Conservation (phyloP, 2,329 filamentous ascomycete species). For the Teratosphaeria pseudoeucalypti region DNA sequence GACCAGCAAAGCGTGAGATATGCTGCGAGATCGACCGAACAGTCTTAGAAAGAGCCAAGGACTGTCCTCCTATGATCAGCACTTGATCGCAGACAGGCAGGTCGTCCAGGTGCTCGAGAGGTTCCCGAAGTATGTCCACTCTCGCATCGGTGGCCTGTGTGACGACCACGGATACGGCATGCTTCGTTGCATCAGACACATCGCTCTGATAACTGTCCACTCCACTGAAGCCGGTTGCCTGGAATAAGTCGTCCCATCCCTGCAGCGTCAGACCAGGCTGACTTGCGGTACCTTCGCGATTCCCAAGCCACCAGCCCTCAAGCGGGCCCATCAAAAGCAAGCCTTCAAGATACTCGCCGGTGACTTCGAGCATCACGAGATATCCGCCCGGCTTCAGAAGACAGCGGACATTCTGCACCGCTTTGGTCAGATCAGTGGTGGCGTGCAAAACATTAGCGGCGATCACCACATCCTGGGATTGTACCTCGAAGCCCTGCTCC, state of each 20-base stretch:
- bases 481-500: conserved; percentile 26
- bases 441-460: conserved; percentile 17
- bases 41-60: background rate
- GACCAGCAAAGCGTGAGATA: background rate
- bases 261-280: background rate
- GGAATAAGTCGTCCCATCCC: background rate
- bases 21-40: background rate
- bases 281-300: background rate
- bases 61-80: background rate
- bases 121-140: background rate
- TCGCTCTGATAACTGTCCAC: background rate
- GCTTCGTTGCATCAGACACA: background rate
- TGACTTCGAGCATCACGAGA: background rate
- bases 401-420: conserved; percentile 11
- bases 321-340: background rate
- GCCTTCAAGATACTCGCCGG: background rate
- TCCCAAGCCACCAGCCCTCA: background rate
- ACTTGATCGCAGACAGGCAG: background rate
- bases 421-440: conserved; percentile 7
- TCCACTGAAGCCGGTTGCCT: background rate
- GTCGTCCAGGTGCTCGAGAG: background rate
- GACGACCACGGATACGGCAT: background rate
- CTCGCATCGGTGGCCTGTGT: background rate
- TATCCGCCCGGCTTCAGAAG: conserved; percentile 17
- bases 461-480: conserved; percentile 16